Evolutionary conservation across 2,329 filamentous ascomycete genomes (phyloP), one percentile per base, ranked within the genome.

Genomic region (Uncinocarpus reesii): DNA sequence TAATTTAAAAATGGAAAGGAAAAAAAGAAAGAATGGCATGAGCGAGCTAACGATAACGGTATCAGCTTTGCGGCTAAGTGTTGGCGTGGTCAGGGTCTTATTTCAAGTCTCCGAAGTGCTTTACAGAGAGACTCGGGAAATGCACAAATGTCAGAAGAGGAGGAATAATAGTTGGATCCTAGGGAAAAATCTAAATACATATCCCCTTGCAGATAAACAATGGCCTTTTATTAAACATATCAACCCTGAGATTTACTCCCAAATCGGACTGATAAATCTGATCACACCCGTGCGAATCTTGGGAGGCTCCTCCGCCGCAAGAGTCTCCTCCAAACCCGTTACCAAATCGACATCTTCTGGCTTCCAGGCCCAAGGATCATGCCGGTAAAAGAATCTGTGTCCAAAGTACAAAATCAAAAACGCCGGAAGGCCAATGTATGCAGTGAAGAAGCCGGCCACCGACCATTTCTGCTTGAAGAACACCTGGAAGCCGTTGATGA

Each of bases 401-500:
- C 67, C 69, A 13, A 73, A 62, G 57, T 78, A 81, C 42, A 81
- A 55, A 2, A 65, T 49, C 10, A 76, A 56, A 58, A 83, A 83
- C 15, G 80, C 73, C 0, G 78, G 78, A 42, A 83, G 76, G 7
- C 79, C 79, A n/a, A 82, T 73, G 56, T 84, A 84, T 0, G 77
- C 72, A 0, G 79, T 80, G 55, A 83, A 65, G 57, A 92, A 92
- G 56, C 72, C 71, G 4, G 73, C 70, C 0, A 73, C 75, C 13
- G 71, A 75, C 76, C 80, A 90, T 23, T 80, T 71, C 6, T 71
- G 67, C 0, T 79, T 77, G 61, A 82, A 83, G 61, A 90, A 89
- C 11, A 83, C 76, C 29, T 80, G 76, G 65, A 88, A 90, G 1
- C 84, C 85, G 57, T 86, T 86, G 56, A 85, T 81, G 2, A 89